Conservation (phyloP, 192 early-diverging fungal genomes). For the Powellomyces hirtus region DNA sequence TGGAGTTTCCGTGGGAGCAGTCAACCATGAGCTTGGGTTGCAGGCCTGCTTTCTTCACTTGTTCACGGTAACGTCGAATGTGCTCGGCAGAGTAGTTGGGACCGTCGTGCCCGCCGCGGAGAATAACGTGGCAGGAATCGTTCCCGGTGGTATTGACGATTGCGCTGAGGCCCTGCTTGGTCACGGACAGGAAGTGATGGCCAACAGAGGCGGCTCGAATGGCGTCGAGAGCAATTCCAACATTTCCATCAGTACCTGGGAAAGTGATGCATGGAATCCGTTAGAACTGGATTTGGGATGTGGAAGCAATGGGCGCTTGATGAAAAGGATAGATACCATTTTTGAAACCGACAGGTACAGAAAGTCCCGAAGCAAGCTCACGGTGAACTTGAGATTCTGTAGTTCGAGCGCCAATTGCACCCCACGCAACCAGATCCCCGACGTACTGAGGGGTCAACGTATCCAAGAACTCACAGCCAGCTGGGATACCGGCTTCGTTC, state of each 20-base stretch:
- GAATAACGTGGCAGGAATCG: slow-evolving; percentile 87
- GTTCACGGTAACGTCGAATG: slow-evolving; percentile 54
- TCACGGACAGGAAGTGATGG: slow-evolving; percentile 93
- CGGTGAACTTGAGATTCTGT: slow-evolving; percentile 95
- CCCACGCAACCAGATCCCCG: slow-evolving; percentile 91
- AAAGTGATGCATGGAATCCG: background rate
- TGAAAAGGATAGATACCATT: slow-evolving; percentile 49
- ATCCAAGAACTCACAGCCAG: slow-evolving; percentile 85
- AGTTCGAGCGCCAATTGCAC: slow-evolving; percentile 94
- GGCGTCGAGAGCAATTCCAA: slow-evolving; percentile 86
- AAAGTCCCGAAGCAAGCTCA: slow-evolving; percentile 90
- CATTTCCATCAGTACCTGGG: slow-evolving; percentile 86
- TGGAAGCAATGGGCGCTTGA: background rate
- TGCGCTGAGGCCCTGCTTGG: slow-evolving; percentile 88
- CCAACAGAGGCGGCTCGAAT: slow-evolving; percentile 82
- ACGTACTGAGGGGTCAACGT: slow-evolving; percentile 97
- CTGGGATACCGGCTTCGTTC: slow-evolving; percentile 79
- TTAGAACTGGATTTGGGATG: background rate
- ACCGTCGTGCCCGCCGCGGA: slow-evolving; percentile 81
- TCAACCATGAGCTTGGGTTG: slow-evolving; percentile 82
- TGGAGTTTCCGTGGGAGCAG: slow-evolving; percentile 93
- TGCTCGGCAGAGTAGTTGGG: slow-evolving; percentile 87
- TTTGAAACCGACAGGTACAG: slow-evolving; percentile 98
- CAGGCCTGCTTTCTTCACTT: slow-evolving; percentile 59
- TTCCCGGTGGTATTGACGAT: slow-evolving; percentile 82